Percentiles rank a stretch among this genome's conserved stretches.
Conservation (phyloP, 495 filamentous ascomycete genomes). For the Aspergillus haitiensis region DNA sequence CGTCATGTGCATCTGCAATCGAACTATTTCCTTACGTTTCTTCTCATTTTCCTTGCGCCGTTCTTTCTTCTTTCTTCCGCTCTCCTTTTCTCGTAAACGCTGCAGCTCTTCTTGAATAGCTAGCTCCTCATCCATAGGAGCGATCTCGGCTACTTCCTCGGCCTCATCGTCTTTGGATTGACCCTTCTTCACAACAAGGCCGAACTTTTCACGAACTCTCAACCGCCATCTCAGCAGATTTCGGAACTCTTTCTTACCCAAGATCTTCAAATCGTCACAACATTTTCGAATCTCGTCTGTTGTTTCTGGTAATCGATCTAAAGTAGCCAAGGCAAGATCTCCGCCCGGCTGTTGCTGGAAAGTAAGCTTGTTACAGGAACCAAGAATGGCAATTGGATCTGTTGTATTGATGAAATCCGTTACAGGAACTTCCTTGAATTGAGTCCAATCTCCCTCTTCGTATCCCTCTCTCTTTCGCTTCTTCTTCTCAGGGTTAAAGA, state of each 20-base stretch:
- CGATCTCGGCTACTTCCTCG: slow-evolving; percentile 77
- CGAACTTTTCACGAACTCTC: slow-evolving; percentile 87
- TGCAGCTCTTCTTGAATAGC: slow-evolving; percentile 85
- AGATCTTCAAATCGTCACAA: slow-evolving; percentile 84
- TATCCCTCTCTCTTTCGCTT: slow-evolving; percentile 97
- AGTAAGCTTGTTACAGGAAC: slow-evolving; percentile 76
- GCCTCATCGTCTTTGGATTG: slow-evolving; percentile 51
- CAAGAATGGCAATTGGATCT: slow-evolving; percentile 95
- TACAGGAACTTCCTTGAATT: slow-evolving; percentile 83
- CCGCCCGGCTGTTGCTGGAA: slow-evolving; percentile 76
- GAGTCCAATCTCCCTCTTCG: slow-evolving; percentile 90
- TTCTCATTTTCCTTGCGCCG: slow-evolving; percentile 81
- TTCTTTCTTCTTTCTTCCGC: slow-evolving; percentile 71
- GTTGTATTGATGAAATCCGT: slow-evolving; percentile 93
- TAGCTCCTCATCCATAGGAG: slow-evolving; percentile 91
- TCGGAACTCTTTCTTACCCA: slow-evolving; percentile 94
- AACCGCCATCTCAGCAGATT: slow-evolving; percentile 89
- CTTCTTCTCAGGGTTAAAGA: slow-evolving; percentile 96
- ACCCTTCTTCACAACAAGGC: slow-evolving; percentile 69
- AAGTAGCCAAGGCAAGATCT: slow-evolving; percentile 80
- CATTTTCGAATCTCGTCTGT: slow-evolving; percentile 82
- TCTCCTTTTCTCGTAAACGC: slow-evolving; percentile 74
- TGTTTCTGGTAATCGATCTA: slow-evolving; percentile 90
- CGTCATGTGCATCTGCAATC: slow-evolving; percentile 96
- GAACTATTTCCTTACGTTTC: slow-evolving; percentile 84